These are phyloP conservation scores for Pseudocercospora pini-densiflorae DNA, from an alignment of 2,329 filamentous ascomycete genomes.

Conservation along the genomic window DNA sequence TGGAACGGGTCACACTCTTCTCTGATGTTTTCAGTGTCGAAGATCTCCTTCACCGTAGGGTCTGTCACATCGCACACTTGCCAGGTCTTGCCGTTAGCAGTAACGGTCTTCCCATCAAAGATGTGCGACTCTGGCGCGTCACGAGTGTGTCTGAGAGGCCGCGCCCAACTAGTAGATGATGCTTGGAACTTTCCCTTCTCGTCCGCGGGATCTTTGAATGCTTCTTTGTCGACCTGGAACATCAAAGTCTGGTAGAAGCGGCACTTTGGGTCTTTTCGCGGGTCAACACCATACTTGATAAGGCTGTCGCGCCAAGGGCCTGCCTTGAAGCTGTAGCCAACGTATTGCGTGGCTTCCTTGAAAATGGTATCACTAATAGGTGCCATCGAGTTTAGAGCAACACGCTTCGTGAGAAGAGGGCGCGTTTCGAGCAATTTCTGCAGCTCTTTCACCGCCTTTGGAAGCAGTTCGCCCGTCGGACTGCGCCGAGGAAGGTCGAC, in stretches of 20 bases:
- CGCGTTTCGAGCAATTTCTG: slow-evolving; percentile 70
- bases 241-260: slow-evolving; percentile 87
- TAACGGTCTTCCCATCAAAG: slow-evolving; percentile 78
- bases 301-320: slow-evolving; percentile 92
- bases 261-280: slow-evolving; percentile 74
- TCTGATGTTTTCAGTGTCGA: slow-evolving; percentile 63
- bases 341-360: slow-evolving; percentile 78
- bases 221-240: slow-evolving; percentile 66
- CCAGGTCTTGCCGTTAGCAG: slow-evolving; percentile 86
- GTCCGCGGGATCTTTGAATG: slow-evolving; percentile 28
- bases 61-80: slow-evolving; percentile 93
- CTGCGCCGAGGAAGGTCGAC: slow-evolving; percentile 44
- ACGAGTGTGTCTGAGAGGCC: slow-evolving; percentile 24
- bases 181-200: slow-evolving; percentile 11
- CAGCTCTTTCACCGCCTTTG: slow-evolving; percentile 67
- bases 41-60: slow-evolving; percentile 68
- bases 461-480: slow-evolving; percentile 54
- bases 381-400: slow-evolving; percentile 72
- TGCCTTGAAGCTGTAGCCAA: slow-evolving; percentile 89
- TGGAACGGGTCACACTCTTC: slow-evolving; percentile 52
- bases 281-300: slow-evolving; percentile 84
- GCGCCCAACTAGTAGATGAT: slow-evolving; percentile 24
- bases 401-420: slow-evolving; percentile 85
- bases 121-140: slow-evolving; percentile 64
- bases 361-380: slow-evolving; percentile 60